A percentile compares a stretch with the other conserved stretches of the same genome.
phyloP scores from a whole-genome alignment of 176 grass and related monocot species.

The Raddia guianensis region DNA sequence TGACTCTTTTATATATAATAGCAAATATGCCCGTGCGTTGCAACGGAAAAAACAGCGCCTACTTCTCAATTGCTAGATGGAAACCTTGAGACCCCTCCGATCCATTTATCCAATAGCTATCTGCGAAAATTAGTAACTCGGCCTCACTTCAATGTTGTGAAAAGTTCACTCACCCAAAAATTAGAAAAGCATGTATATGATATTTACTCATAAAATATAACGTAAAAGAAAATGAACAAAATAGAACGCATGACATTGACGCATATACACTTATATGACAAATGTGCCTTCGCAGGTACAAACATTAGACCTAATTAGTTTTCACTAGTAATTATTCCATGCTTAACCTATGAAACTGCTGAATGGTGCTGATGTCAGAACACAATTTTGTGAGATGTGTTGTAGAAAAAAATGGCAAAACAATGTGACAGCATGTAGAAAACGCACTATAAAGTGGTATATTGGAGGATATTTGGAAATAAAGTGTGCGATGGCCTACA shows the following conservation, averaged over 20 bases:
- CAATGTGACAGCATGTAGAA: background rate
- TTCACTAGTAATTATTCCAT: background rate
- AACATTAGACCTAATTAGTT: background rate
- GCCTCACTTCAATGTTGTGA: too few relatives aligned
- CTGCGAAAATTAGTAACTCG: too few relatives aligned
- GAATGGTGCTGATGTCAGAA: background rate
- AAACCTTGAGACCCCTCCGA: too few relatives aligned
- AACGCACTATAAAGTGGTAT: background rate
- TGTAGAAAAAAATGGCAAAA: background rate
- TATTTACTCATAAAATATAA: background rate
- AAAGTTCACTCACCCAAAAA: too few relatives aligned
- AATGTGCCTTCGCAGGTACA: conserved; percentile 26
- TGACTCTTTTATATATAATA: too few relatives aligned
- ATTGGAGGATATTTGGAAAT: background rate
- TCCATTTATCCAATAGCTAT: too few relatives aligned
- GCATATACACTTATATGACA: background rate
- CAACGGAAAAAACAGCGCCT: too few relatives aligned
- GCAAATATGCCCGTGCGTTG: too few relatives aligned
- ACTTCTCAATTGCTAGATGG: too few relatives aligned
- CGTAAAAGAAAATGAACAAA: background rate
- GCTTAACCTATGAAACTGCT: background rate
- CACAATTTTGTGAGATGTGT: background rate
- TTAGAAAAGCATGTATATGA: background rate
- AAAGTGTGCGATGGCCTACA: conserved; percentile 36
- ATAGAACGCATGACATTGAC: background rate